These are phyloP conservation scores for Nakaseomyces delphensis DNA, from an alignment of 1,139 yeast genomes.

Conservation along the genomic window DNA sequence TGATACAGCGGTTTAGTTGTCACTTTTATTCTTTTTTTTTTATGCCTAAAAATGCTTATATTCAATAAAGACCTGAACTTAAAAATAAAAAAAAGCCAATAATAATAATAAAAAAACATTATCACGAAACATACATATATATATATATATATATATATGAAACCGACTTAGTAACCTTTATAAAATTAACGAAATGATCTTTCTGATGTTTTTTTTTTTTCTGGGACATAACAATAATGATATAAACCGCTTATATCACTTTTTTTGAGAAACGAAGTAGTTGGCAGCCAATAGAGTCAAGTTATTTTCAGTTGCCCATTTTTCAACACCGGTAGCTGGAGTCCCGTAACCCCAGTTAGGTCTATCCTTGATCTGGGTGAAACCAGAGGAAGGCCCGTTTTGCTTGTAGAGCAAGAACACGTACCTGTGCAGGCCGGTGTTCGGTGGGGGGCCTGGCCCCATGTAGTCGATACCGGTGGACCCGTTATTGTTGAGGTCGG, in stretches of 20 bases:
- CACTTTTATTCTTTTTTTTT: not conserved
- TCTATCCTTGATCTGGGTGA: constrained; percentile 38
- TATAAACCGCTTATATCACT: no score
- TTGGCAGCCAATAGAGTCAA: constrained; percentile 64
- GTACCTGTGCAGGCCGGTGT: constrained; percentile 77
- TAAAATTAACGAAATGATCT: constrained; percentile 2
- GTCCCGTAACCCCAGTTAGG: constrained; percentile 79
- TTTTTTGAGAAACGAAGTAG: constrained; percentile 69
- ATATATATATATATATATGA: not conserved
- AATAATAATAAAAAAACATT: not conserved
- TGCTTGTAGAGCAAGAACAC: constrained; percentile 69
- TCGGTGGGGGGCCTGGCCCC: constrained; percentile 82
- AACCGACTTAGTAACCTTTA: not conserved
- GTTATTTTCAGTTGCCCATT: constrained; percentile 61
- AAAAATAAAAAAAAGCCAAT: not conserved
- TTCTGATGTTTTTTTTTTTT: not conserved
- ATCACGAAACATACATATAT: not conserved
- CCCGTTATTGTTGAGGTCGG: constrained; percentile 11
- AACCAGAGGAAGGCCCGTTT: constrained; percentile 25
- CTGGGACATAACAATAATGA: no score
- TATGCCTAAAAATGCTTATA: constrained; percentile 1
- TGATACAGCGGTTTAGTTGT: no score
- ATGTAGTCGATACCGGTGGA: constrained; percentile 39
- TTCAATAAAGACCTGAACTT: not conserved
- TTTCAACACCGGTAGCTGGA: constrained; percentile 67